Conservation (phyloP, 2,329 filamentous ascomycete genomes). For the Westerdykella aurantiaca region DNA sequence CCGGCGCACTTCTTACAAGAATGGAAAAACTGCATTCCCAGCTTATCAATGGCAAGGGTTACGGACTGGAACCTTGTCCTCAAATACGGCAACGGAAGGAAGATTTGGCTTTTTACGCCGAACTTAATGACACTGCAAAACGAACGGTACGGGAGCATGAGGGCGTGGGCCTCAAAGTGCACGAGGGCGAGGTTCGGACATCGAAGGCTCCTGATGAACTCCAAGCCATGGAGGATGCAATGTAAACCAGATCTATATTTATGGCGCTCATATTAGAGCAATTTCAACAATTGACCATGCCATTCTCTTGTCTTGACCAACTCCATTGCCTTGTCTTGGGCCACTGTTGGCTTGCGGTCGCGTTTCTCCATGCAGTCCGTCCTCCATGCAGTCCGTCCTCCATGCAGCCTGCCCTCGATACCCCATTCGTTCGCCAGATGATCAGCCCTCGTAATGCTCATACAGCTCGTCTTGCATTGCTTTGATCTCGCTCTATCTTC, state of each 20-base stretch:
- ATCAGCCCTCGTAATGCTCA: conserved; percentile 4
- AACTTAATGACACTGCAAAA: neutral
- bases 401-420: too few relatives aligned
- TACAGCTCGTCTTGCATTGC: conserved; percentile 1
- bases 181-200: neutral
- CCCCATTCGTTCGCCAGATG: too few relatives aligned
- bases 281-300: too few relatives aligned
- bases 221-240: neutral
- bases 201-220: neutral
- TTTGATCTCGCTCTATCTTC: neutral
- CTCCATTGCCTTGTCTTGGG: too few relatives aligned
- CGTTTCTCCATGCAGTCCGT: too few relatives aligned
- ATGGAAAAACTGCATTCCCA: conserved; percentile 3
- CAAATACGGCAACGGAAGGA: neutral
- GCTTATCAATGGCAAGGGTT: neutral
- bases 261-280: too few relatives aligned
- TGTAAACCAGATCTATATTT: neutral
- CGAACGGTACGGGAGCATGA: neutral
- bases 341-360: too few relatives aligned
- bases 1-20: neutral
- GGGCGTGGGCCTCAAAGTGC: neutral
- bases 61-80: neutral
- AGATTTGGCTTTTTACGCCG: neutral
- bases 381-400: too few relatives aligned
- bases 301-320: too few relatives aligned